These are phyloP conservation scores for Metarhizium guizhouense DNA, from an alignment of 2,329 filamentous ascomycete genomes.

Conservation along the genomic window DNA sequence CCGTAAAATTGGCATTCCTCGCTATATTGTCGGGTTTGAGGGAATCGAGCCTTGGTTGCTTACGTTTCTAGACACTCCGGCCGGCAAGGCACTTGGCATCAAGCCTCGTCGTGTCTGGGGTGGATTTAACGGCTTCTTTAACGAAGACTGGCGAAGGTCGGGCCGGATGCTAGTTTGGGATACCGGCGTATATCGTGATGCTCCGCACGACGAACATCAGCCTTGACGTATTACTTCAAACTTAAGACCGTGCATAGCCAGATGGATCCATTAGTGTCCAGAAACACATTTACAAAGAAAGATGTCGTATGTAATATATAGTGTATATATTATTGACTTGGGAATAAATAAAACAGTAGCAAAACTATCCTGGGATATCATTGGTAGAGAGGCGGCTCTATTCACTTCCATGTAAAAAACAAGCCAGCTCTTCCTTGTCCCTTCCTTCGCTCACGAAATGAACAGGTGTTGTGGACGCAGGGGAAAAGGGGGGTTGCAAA, in stretches of 20 bases:
- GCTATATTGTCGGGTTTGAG: constrained; percentile 54
- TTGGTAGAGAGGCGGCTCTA: not conserved
- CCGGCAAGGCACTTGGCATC: constrained; percentile 33
- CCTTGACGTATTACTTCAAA: not conserved
- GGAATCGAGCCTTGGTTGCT: constrained; percentile 40
- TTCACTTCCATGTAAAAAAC: not conserved
- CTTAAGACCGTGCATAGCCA: not conserved
- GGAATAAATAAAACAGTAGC: not conserved
- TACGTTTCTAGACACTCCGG: constrained; percentile 33
- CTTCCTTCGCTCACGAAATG: not conserved
- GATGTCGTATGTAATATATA: not conserved
- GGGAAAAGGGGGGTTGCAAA: not conserved
- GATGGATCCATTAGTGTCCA: no score
- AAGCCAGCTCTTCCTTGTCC: not conserved
- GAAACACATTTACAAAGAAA: not conserved
- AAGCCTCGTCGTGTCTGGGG: constrained; percentile 41
- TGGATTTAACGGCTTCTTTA: constrained; percentile 52
- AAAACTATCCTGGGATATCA: not conserved
- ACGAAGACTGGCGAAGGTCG: constrained; percentile 49
- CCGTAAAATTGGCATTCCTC: constrained; percentile 28
- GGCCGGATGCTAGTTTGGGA: constrained; percentile 55
- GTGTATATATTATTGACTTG: not conserved
- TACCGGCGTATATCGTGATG: constrained; percentile 24
- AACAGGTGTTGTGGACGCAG: not conserved
- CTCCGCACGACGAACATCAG: not conserved